Conservation (phyloP, 2,329 filamentous ascomycete species). For the Phyllosticta citriasiana region DNA sequence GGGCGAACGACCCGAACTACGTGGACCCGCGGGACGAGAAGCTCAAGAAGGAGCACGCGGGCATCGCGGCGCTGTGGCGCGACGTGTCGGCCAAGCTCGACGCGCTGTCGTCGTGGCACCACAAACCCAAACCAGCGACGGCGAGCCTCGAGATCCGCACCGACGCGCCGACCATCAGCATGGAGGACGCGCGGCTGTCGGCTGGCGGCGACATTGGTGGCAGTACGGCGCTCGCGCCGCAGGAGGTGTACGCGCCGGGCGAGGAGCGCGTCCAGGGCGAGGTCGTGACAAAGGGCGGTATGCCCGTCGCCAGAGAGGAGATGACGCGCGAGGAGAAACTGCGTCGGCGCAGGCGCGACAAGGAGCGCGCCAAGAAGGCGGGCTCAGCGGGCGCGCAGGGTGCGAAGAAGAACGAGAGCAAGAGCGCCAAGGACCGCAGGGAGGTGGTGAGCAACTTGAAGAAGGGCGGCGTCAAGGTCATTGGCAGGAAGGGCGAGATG, state of each 20-base stretch:
- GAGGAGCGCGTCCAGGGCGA: slow-evolving; percentile 59
- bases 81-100: slow-evolving; percentile 73
- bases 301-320: slow-evolving; percentile 72
- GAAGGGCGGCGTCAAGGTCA: slow-evolving; percentile 82
- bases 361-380: slow-evolving; percentile 71
- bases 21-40: slow-evolving; percentile 77
- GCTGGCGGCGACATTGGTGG: slow-evolving; percentile 64
- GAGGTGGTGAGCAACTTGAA: slow-evolving; percentile 58
- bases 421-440: slow-evolving; percentile 49
- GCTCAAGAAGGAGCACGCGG: slow-evolving; percentile 67
- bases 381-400: slow-evolving; percentile 24
- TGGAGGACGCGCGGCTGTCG: slow-evolving; percentile 91
- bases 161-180: slow-evolving; percentile 81
- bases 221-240: slow-evolving; percentile 71
- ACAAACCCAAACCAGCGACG: slow-evolving; percentile 77
- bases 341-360: slow-evolving; percentile 65
- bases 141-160: slow-evolving; percentile 77
- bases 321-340: slow-evolving; percentile 80
- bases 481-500: slow-evolving; percentile 80
- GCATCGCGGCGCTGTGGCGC: slow-evolving; percentile 76
- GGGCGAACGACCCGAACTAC: slow-evolving; percentile 67
- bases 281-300: slow-evolving; percentile 65
- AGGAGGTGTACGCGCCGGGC: slow-evolving; percentile 84
- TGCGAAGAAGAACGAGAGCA: slow-evolving; percentile 38
- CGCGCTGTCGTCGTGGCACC: slow-evolving; percentile 85